phyloP scores from a whole-genome alignment of 2,329 filamentous ascomycete species.

The Verticillium alfalfae region DNA sequence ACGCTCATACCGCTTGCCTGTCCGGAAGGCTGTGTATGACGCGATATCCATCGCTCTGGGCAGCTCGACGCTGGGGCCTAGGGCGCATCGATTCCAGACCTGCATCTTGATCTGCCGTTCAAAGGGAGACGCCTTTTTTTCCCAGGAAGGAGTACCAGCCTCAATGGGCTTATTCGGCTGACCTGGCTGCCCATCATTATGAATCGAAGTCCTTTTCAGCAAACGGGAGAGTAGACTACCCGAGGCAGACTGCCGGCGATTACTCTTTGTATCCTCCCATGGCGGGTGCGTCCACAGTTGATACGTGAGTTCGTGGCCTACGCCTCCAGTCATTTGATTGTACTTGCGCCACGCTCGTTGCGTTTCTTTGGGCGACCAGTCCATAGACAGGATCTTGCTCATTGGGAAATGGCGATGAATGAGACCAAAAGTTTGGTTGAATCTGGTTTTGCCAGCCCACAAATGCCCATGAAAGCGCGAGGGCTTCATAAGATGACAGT shows the following conservation, averaged over 20 bases:
- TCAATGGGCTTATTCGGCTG: not conserved
- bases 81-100: not conserved
- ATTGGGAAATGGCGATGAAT: conserved; percentile 12
- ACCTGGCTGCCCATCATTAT: not conserved
- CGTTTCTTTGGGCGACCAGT: conserved; percentile 7
- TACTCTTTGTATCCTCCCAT: not conserved
- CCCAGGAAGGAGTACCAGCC: not conserved
- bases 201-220: not conserved
- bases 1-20: not conserved
- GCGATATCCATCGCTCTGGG: conserved; percentile 2
- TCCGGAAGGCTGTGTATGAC: conserved; percentile 6
- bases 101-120: conserved; percentile 1
- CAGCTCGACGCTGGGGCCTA: not conserved
- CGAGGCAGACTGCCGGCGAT: not conserved
- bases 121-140: not conserved
- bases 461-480: conserved; percentile 9
- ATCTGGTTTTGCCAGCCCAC: conserved; percentile 3
- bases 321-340: not conserved
- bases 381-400: conserved; percentile 3
- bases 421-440: conserved; percentile 7
- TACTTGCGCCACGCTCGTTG: conserved; percentile 7
- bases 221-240: not conserved
- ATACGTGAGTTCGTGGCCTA: conserved; percentile 5
- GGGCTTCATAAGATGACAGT: conserved; percentile 12
- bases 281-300: conserved; percentile 9